phyloP scores from a whole-genome alignment of 495 filamentous ascomycete genomes.

The Aspergillus hancockii region DNA sequence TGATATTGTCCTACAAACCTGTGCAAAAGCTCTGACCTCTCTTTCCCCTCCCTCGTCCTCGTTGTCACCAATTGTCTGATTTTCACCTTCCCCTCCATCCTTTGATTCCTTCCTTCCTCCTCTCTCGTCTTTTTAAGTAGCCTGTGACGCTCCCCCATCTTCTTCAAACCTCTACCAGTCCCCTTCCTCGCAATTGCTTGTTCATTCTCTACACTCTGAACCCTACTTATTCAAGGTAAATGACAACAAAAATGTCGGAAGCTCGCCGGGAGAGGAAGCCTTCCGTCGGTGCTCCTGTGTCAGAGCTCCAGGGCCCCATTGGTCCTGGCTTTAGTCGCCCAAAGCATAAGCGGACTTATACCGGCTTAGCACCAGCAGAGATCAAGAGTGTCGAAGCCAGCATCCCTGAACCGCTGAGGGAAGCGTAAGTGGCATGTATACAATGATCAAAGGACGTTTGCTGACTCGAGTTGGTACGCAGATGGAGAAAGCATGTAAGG shows the following conservation, averaged over 20 bases:
- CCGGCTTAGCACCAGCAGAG: constrained; percentile 83
- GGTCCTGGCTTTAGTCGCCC: constrained; percentile 73
- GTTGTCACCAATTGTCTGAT: background rate
- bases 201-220: background rate
- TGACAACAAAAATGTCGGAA: constrained; percentile 19
- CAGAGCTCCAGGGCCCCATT: constrained; percentile 78
- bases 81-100: constrained; percentile 4
- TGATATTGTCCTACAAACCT: no score
- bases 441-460: background rate
- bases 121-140: no score
- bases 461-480: constrained; percentile 30
- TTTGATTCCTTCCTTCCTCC: no score
- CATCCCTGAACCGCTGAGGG: constrained; percentile 87
- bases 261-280: constrained; percentile 64
- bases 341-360: constrained; percentile 93
- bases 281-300: constrained; percentile 77
- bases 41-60: constrained; percentile 6
- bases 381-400: constrained; percentile 90
- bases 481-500: constrained; percentile 77
- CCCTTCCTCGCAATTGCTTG: constrained; percentile 13
- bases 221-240: background rate
- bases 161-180: constrained; percentile 11
- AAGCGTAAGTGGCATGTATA: constrained; percentile 55
- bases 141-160: background rate
- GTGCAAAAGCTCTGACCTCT: constrained; percentile 9